phyloP scores from a whole-genome alignment of 371 early-diverging fungal genomes.

The Mortierella sp. region DNA sequence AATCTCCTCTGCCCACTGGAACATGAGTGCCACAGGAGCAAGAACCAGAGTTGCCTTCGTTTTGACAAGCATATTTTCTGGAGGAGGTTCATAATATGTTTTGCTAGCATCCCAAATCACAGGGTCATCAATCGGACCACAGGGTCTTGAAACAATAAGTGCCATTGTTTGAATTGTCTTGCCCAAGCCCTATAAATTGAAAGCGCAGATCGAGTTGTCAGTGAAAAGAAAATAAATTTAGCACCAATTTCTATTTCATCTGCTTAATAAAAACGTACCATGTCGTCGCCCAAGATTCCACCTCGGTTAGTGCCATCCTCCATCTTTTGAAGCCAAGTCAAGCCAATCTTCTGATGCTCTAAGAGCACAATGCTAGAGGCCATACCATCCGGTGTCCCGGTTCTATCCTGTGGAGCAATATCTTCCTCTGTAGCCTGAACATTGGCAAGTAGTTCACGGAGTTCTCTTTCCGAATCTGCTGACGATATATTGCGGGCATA shows the following conservation, averaged over 20 bases:
- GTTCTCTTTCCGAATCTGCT: slow-evolving; percentile 57
- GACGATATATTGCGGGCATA: slow-evolving; percentile 16
- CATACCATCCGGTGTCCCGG: slow-evolving; percentile 67
- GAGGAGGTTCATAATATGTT: slow-evolving; percentile 20
- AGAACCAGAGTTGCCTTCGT: slow-evolving; percentile 72
- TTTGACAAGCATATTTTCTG: slow-evolving; percentile 39
- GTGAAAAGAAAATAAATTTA: neutral
- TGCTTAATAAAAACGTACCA: slow-evolving; percentile 58
- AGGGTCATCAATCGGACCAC: slow-evolving; percentile 41
- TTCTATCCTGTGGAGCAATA: slow-evolving; percentile 60
- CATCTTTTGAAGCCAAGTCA: slow-evolving; percentile 74
- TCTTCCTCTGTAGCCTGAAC: slow-evolving; percentile 59
- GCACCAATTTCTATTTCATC: slow-evolving; percentile 28
- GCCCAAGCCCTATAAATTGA: slow-evolving; percentile 83
- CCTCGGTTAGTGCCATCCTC: slow-evolving; percentile 68
- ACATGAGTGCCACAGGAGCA: slow-evolving; percentile 73
- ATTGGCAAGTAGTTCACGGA: slow-evolving; percentile 59
- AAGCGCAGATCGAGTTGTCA: neutral
- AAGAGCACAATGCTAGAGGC: slow-evolving; percentile 58
- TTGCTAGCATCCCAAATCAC: slow-evolving; percentile 35
- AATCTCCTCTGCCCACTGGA: slow-evolving; percentile 79
- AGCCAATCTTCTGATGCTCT: slow-evolving; percentile 75
- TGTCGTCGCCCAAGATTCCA: slow-evolving; percentile 86
- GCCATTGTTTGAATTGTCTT: slow-evolving; percentile 92
- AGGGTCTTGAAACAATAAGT: slow-evolving; percentile 69